Conservation (phyloP, 179 eudicot species). For the Pouteria campechiana region DNA sequence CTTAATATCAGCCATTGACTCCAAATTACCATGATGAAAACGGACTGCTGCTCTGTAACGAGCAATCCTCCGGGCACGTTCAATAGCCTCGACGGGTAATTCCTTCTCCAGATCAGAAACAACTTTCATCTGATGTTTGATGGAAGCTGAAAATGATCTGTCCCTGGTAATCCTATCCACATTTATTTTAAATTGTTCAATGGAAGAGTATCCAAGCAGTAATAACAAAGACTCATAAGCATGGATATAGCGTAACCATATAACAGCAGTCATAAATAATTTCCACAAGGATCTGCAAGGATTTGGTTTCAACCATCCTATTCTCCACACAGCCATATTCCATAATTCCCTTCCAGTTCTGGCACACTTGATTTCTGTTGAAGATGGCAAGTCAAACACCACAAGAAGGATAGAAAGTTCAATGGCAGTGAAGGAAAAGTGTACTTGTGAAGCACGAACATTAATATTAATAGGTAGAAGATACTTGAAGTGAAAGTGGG, state of each 20-base stretch:
- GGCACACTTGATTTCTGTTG: constrained; percentile 17
- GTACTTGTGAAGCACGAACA: constrained; percentile 41
- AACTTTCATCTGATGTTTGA: constrained; percentile 35
- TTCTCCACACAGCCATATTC: constrained; percentile 56
- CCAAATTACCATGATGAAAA: constrained; percentile 11
- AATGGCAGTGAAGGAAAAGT: constrained; percentile 45
- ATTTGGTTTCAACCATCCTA: constrained; percentile 28
- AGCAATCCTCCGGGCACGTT: constrained; percentile 56
- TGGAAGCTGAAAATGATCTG: constrained; percentile 15
- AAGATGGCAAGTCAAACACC: constrained; percentile 23
- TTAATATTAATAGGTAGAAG: constrained; percentile 33
- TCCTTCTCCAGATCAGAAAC: constrained; percentile 61
- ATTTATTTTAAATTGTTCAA: constrained; percentile 17
- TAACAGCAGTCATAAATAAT: constrained; percentile 31
- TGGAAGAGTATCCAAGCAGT: constrained; percentile 50
- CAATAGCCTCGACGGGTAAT: constrained; percentile 63
- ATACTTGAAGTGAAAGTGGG: constrained; percentile 34
- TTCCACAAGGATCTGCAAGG: constrained; percentile 29
- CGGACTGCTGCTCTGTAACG: constrained; percentile 37
- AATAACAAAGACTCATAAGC: constrained; percentile 47
- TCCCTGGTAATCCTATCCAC: constrained; percentile 24
- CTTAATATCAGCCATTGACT: constrained; percentile 6
- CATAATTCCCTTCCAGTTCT: constrained; percentile 79
- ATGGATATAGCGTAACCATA: constrained; percentile 54
- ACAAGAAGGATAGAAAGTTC: constrained; percentile 31